phyloP scores from a whole-genome alignment of 2,329 filamentous ascomycete genomes.

The Pseudodiploospora longispora region DNA sequence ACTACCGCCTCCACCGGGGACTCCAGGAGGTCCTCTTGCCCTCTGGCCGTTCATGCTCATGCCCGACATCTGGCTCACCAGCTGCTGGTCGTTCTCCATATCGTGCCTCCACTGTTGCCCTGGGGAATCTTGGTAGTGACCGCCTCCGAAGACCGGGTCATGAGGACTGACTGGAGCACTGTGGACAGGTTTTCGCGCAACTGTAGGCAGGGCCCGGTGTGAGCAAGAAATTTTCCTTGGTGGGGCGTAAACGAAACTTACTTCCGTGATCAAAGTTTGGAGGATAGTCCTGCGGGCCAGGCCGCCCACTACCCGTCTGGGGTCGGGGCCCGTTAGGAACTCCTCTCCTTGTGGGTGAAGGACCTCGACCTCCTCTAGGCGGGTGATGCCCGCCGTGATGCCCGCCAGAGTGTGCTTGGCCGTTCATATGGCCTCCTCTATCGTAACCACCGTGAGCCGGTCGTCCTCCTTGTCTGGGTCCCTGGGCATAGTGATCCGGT shows the following conservation, averaged over 20 bases:
- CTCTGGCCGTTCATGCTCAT: slow-evolving; percentile 27
- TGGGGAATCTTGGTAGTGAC: slow-evolving; percentile 11
- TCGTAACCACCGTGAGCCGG: slow-evolving; percentile 29
- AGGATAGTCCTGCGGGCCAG: slow-evolving; percentile 26
- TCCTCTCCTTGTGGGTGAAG: slow-evolving; percentile 18
- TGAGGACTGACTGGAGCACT: slow-evolving; percentile 21
- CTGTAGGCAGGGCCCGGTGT: not conserved
- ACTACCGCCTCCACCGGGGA: slow-evolving; percentile 7
- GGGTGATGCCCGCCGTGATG: slow-evolving; percentile 29
- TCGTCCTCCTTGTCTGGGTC: slow-evolving; percentile 32
- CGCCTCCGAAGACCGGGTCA: slow-evolving; percentile 17
- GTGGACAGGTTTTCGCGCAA: slow-evolving; percentile 23
- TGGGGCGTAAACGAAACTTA: slow-evolving; percentile 18
- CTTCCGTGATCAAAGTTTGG: slow-evolving; percentile 34
- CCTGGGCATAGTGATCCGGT: slow-evolving; percentile 37
- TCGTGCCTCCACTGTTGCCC: slow-evolving; percentile 13
- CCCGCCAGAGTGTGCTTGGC: slow-evolving; percentile 27
- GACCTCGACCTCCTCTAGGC: slow-evolving; percentile 23
- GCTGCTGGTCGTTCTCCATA: slow-evolving; percentile 21
- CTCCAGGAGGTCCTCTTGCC: slow-evolving; percentile 12
- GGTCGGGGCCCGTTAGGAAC: slow-evolving; percentile 15
- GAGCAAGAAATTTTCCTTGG: not conserved
- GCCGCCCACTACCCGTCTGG: slow-evolving; percentile 32
- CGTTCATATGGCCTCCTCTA: slow-evolving; percentile 29
- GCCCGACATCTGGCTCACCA: slow-evolving; percentile 24